Evolutionary conservation across 176 grass and related monocot species (phyloP), one percentile per base, ranked within the genome.

Genomic region (Carex pumila): DNA sequence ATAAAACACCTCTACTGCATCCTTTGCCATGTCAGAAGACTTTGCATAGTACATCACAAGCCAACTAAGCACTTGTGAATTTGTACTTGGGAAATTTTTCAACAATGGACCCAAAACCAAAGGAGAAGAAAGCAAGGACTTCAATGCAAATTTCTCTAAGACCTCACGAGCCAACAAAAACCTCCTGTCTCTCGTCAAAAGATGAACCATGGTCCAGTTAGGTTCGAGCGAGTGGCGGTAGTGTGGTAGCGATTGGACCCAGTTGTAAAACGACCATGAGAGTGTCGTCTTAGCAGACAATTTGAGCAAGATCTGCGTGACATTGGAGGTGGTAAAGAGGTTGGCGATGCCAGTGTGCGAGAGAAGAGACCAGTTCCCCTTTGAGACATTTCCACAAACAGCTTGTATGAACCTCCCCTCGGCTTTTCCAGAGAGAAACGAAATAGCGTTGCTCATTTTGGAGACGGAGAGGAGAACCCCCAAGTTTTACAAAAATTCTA

Each of bases 381-480:
- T 89, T 62, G 68, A 77, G 79, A 68, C 87, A 85, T 85, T 86
- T 85, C 82, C 87, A 72, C 87, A 89, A 89, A 89, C 87, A 85
- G 58, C 84, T 89, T 77, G 83, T 65, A 85, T 86, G 84, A 89
- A 86, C 11, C 54, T 32, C 13, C 17, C 25, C 84, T 89, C 87
- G 18, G 10, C 66, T 70, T 81, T 85, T 56, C 56, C 66, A 11
- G 21, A 74, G 14, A 74, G 55, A 62, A 87, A 82, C 21, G 21
- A 76, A 76, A 76, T 31, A 3, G 72, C 3, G 49, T 22, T 76
- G 22, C 72, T 76, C 72, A 76, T 76, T 76, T 55, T 39, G 37
- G 69, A 45, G 17, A 37, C 67, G 17, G 19, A 72, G 39, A 72
- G 39, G 1, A 47, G 22, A 45, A 22, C 69, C 69, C 67, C 37